Conservation (phyloP, 441 rosid genomes). For the Adansonia rubrostipa region DNA sequence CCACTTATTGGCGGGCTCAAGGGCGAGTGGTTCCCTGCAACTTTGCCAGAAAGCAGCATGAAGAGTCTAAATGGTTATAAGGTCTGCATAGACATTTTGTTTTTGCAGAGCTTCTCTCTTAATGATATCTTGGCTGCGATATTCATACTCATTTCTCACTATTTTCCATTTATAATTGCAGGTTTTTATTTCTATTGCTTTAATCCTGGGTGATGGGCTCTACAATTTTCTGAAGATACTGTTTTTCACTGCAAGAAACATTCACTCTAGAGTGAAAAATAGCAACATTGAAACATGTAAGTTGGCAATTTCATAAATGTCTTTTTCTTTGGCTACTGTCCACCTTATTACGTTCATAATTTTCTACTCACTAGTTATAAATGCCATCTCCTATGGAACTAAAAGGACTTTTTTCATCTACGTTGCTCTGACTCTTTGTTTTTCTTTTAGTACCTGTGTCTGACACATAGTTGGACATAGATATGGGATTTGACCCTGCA, state of each 20-base stretch:
- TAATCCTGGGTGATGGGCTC: constrained; percentile 91
- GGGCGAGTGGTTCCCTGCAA: constrained; percentile 77
- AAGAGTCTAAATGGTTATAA: constrained; percentile 86
- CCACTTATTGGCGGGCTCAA: constrained; percentile 64
- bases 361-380: background rate
- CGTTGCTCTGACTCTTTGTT: too few species aligned
- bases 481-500: too few species aligned
- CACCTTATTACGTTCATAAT: background rate
- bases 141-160: constrained; percentile 15
- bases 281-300: constrained; percentile 53
- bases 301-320: background rate
- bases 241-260: constrained; percentile 53
- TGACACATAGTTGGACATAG: too few species aligned
- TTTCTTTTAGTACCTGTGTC: too few species aligned
- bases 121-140: background rate
- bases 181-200: constrained; percentile 86
- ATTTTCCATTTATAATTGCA: constrained; percentile 32
- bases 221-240: constrained; percentile 91
- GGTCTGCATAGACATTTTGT: constrained; percentile 38
- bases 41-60: constrained; percentile 65
- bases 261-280: constrained; percentile 42
- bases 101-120: background rate
- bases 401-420: background rate
- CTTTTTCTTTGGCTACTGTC: background rate
- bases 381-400: background rate